Base-by-base conservation (phyloP, 2,329 filamentous ascomycete species). In the Orbilia javanica region DNA sequence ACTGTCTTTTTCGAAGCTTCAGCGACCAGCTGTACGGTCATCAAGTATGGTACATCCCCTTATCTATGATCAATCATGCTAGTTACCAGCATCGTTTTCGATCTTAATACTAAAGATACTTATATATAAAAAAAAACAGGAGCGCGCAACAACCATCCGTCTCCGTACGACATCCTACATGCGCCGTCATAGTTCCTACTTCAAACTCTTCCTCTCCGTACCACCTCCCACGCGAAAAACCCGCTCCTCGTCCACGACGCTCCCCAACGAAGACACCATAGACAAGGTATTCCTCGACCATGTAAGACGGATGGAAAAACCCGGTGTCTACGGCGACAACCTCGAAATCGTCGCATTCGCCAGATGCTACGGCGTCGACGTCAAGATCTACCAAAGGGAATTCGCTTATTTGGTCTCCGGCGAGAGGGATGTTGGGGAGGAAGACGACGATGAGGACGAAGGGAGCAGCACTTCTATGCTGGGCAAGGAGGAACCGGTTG, bases 261-360 rank as follows among this genome's bases (percentile, higher is more conserved):
- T 84, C 27, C 86, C 88, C n/a, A 87, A 88, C 22, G 83, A 85
- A 66, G 86, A 86, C 76, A 87, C 90, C 79, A 85, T 87, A 79
- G 86, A 88, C 79, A 83, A 83, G 42, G 85, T 86, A 29, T 89
- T 87, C 81, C 84, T 87, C 65, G 86, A 86, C 36, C 89, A 90
- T 82, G 85, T 92, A 11, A 84, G 86, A 78, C 85, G 86, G 70
- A 91, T 92, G 86, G 87, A 88, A 31, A 87, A 87, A 81, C 86
- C 86, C 31, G 88, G 88, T 64, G 88, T 88, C 44, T 92, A 88
- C 84, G 90, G 89, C 27, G 90, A 90, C 82, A 90, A 91, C 74
- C 87, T 90, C 84, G 90, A 92, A 83, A 87, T 93, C 52, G 86
- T 87, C 34, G 90, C 90, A 4, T 92, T 92, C 83, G 88, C 88